These are phyloP conservation scores for Diplodia corticola DNA, from an alignment of 2,329 filamentous ascomycete species.

Conservation along the genomic window DNA sequence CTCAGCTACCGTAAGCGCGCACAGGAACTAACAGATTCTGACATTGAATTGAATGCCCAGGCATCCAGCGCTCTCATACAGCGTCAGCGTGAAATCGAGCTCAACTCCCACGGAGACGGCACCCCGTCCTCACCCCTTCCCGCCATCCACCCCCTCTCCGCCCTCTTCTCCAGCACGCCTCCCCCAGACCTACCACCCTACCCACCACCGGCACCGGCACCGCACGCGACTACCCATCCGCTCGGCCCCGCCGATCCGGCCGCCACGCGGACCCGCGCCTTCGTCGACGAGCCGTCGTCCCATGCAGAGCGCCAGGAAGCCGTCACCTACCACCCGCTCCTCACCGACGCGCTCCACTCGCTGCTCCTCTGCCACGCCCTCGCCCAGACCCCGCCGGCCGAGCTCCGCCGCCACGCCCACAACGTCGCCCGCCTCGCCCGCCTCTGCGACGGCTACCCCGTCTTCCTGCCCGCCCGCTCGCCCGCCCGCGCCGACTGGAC, in stretches of 20 bases:
- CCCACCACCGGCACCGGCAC: slow-evolving; percentile 49
- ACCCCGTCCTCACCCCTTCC: slow-evolving; percentile 46
- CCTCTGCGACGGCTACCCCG: slow-evolving; percentile 75
- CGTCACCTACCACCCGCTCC: slow-evolving; percentile 77
- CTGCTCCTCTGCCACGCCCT: slow-evolving; percentile 78
- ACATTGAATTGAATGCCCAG: not conserved
- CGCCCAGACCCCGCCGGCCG: slow-evolving; percentile 73
- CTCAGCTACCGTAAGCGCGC: not conserved
- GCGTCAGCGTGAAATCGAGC: not conserved
- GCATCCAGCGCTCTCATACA: slow-evolving; percentile 10
- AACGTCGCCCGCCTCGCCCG: slow-evolving; percentile 76
- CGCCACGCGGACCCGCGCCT: not conserved
- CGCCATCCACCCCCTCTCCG: slow-evolving; percentile 57
- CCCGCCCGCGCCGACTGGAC: slow-evolving; percentile 78
- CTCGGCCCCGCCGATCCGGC: not conserved
- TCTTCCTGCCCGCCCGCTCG: slow-evolving; percentile 72
- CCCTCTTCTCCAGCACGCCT: slow-evolving; percentile 70
- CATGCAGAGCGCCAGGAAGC: slow-evolving; percentile 61
- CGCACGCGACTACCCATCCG: slow-evolving; percentile 32
- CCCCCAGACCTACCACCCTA: slow-evolving; percentile 68
- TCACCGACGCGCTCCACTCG: slow-evolving; percentile 76
- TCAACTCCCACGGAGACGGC: not conserved
- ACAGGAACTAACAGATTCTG: not conserved
- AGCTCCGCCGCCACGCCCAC: slow-evolving; percentile 75
- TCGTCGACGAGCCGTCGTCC: no score